Percentiles rank a stretch among this genome's conserved stretches.
phyloP scores from a whole-genome alignment of 2,329 filamentous ascomycete species.

The Trematosphaeria pertusa region DNA sequence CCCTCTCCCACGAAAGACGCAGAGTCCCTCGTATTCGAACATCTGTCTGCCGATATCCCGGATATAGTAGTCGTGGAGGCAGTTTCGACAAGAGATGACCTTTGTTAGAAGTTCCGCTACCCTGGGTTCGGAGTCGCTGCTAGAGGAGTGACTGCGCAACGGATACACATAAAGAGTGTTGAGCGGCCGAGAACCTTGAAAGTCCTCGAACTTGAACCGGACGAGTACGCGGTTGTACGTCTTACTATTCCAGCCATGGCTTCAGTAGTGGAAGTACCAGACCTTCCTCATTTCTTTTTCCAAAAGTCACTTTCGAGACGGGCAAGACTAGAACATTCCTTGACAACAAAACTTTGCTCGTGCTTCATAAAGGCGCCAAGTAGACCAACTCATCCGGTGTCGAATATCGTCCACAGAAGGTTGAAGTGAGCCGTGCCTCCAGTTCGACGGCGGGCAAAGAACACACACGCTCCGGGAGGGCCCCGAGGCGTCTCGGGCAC shows the following conservation, averaged over 20 bases:
- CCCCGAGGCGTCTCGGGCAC: no score
- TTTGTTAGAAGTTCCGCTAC: neutral
- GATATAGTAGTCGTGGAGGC: slow-evolving; percentile 5
- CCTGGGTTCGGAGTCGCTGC: neutral
- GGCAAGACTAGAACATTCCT: slow-evolving; percentile 10
- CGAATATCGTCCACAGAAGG: neutral
- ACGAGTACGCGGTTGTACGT: slow-evolving; percentile 13
- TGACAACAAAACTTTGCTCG: slow-evolving; percentile 18
- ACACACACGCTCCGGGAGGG: no score
- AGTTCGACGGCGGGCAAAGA: no score
- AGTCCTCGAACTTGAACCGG: slow-evolving; percentile 16
- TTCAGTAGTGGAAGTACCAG: slow-evolving; percentile 13
- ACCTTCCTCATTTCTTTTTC: slow-evolving; percentile 5
- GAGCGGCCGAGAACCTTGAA: slow-evolving; percentile 10
- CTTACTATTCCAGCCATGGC: slow-evolving; percentile 17
- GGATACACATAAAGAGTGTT: slow-evolving; percentile 15
- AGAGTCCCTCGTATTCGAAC: slow-evolving; percentile 14
- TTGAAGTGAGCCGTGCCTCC: no score
- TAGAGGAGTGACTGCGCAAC: neutral
- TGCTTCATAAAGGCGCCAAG: slow-evolving; percentile 2
- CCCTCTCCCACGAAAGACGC: slow-evolving; percentile 16
- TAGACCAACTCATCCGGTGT: neutral
- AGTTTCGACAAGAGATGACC: slow-evolving; percentile 8
- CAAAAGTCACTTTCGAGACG: slow-evolving; percentile 2
- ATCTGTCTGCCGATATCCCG: slow-evolving; percentile 10